Conservation (phyloP, 306 rosid genomes). For the Pachyrhizus erosus region DNA sequence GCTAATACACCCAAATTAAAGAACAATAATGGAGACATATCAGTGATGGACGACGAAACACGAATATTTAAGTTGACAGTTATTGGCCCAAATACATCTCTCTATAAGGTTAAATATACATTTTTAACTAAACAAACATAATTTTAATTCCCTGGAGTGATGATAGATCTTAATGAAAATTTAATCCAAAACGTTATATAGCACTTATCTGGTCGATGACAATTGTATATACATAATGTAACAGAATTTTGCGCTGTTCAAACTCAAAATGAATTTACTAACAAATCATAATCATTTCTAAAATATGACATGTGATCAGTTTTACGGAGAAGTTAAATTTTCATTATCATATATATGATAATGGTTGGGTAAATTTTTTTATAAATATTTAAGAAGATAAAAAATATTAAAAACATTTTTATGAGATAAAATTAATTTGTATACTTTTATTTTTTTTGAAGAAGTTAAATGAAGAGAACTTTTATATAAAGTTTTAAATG, state of each 20-base stretch:
- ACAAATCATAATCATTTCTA: background rate
- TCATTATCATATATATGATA: too few species aligned
- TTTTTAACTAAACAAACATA: background rate
- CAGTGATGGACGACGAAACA: background rate
- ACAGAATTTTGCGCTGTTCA: background rate
- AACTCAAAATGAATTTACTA: background rate
- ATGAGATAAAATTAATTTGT: too few species aligned
- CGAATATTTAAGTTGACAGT: background rate
- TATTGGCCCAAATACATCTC: background rate
- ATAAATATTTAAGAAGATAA: too few species aligned
- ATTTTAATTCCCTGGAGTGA: background rate
- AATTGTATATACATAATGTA: background rate
- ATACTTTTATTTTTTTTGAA: too few species aligned
- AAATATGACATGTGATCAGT: background rate
- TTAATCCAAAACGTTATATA: background rate
- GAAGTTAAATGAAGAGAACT: too few species aligned
- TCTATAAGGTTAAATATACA: background rate
- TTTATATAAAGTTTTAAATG: too few species aligned
- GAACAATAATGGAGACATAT: constrained; percentile 20
- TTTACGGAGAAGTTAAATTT: background rate
- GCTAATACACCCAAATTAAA: constrained; percentile 22
- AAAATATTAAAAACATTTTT: too few species aligned
- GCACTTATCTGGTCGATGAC: background rate
- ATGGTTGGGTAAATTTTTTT: too few species aligned
- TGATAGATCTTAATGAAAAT: background rate